These are phyloP conservation scores for Bertia moriformis DNA, from an alignment of 2,329 filamentous ascomycete species.

Conservation along the genomic window DNA sequence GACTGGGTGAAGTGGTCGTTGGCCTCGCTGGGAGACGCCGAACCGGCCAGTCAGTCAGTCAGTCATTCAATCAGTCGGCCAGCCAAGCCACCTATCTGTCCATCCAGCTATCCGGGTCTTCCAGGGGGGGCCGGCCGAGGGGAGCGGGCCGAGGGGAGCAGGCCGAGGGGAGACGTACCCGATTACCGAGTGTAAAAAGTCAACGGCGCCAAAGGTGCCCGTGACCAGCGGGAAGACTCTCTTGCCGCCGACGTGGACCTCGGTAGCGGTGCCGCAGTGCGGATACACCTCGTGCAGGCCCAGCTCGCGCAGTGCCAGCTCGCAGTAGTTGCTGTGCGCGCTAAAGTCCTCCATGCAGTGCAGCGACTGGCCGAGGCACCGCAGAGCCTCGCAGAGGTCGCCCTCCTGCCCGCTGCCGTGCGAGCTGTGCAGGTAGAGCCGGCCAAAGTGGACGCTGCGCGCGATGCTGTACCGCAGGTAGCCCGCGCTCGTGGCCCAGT, in stretches of 20 bases:
- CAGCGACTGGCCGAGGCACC: constrained; percentile 62
- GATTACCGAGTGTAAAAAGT: constrained; percentile 68
- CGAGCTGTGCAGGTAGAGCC: constrained; percentile 56
- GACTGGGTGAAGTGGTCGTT: constrained; percentile 75
- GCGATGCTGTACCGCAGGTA: constrained; percentile 67
- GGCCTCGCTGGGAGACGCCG: constrained; percentile 42
- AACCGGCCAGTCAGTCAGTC: too few species aligned
- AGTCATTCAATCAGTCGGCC: constrained; percentile 2
- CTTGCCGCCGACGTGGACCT: constrained; percentile 52
- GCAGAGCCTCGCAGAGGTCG: constrained; percentile 64
- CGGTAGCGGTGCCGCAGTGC: constrained; percentile 51
- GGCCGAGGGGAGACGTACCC: constrained; percentile 14
- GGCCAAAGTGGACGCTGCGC: constrained; percentile 63
- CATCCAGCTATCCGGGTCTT: neutral
- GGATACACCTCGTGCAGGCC: constrained; percentile 57
- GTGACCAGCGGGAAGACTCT: constrained; percentile 62
- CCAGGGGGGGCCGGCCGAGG: too few species aligned
- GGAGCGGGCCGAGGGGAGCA: too few species aligned
- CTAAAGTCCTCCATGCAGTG: constrained; percentile 70
- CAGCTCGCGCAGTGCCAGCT: constrained; percentile 61
- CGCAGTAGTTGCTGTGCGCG: constrained; percentile 73
- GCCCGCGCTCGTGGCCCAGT: constrained; percentile 79
- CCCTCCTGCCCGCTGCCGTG: constrained; percentile 51
- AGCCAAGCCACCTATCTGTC: neutral
- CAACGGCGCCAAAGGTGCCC: constrained; percentile 64